Evolutionary conservation across 2,329 filamentous ascomycete genomes (phyloP).

Genomic region (Colletotrichum spaethianum): DNA sequence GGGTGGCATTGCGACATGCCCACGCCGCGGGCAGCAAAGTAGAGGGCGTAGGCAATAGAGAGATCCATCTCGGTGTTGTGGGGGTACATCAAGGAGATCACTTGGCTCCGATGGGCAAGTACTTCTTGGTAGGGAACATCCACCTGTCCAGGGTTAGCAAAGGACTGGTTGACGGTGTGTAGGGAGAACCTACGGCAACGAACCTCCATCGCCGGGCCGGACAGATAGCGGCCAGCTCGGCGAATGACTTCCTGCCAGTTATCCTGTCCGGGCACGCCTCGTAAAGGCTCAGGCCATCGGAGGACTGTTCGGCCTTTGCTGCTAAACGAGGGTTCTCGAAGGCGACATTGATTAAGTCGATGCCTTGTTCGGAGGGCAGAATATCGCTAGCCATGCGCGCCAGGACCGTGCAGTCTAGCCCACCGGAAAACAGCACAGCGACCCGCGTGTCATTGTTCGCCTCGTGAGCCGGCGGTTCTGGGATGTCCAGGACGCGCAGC

Average conservation of each 20-base stretch:
- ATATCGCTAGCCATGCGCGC: slow-evolving; percentile 86
- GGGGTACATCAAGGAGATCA: slow-evolving; percentile 86
- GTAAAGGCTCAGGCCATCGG: slow-evolving; percentile 65
- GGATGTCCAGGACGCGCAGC: slow-evolving; percentile 76
- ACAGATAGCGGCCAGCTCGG: slow-evolving; percentile 80
- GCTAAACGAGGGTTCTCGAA: slow-evolving; percentile 92
- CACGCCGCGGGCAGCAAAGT: slow-evolving; percentile 87
- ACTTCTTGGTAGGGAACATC: slow-evolving; percentile 87
- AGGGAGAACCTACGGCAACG: slow-evolving; percentile 69
- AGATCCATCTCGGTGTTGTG: slow-evolving; percentile 99
- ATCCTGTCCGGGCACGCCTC: slow-evolving; percentile 92
- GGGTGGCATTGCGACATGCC: slow-evolving; percentile 61
- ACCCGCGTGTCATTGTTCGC: slow-evolving; percentile 64
- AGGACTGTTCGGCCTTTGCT: slow-evolving; percentile 56
- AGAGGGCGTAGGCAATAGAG: slow-evolving; percentile 93
- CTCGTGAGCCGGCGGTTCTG: slow-evolving; percentile 62
- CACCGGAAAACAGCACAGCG: slow-evolving; percentile 92
- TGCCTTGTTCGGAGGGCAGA: slow-evolving; percentile 75
- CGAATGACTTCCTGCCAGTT: slow-evolving; percentile 84
- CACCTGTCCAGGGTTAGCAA: slow-evolving; percentile 60
- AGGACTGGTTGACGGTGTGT: slow-evolving; percentile 13
- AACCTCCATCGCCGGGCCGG: slow-evolving; percentile 85
- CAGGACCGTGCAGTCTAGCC: slow-evolving; percentile 91
- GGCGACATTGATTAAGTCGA: slow-evolving; percentile 95
- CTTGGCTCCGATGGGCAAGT: slow-evolving; percentile 74